Evolutionary conservation across 139 green algal species (phyloP).

Genomic region (Asterochloris erici): DNA sequence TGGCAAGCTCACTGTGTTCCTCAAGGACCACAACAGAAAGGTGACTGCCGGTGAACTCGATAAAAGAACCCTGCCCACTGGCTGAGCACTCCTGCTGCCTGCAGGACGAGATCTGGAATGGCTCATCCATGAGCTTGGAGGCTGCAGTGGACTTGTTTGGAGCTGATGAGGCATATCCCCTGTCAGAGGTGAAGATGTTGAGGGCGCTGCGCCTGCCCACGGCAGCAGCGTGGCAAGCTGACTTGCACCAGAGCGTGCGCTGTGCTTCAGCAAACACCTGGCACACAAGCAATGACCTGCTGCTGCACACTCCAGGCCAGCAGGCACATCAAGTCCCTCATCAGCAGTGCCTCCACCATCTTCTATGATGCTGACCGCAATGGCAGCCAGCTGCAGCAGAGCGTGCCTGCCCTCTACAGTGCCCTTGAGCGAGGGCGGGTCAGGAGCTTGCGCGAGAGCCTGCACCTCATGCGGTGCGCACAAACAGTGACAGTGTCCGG

Average conservation of each 20-base stretch:
- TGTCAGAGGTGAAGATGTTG: slow-evolving; percentile 43
- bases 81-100: neutral
- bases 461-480: slow-evolving; percentile 4
- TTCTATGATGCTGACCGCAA: slow-evolving; percentile 4
- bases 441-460: neutral
- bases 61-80: too few relatives aligned
- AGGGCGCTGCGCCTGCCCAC: neutral
- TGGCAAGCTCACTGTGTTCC: slow-evolving; percentile 38
- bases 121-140: slow-evolving; percentile 16
- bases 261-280: neutral
- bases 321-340: neutral
- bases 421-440: slow-evolving; percentile 8
- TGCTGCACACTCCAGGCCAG: neutral
- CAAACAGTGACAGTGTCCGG: neutral
- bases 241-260: neutral
- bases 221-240: neutral
- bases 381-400: neutral
- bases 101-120: slow-evolving; percentile 8
- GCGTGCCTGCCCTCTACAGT: neutral
- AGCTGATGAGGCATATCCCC: slow-evolving; percentile 53
- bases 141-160: slow-evolving; percentile 58
- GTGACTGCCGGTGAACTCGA: neutral
- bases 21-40: slow-evolving; percentile 32
- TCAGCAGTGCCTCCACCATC: neutral
- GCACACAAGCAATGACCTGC: neutral